Evolutionary conservation across 2,329 filamentous ascomycete genomes (phyloP).

Genomic region (Aspergillus sp.): DNA sequence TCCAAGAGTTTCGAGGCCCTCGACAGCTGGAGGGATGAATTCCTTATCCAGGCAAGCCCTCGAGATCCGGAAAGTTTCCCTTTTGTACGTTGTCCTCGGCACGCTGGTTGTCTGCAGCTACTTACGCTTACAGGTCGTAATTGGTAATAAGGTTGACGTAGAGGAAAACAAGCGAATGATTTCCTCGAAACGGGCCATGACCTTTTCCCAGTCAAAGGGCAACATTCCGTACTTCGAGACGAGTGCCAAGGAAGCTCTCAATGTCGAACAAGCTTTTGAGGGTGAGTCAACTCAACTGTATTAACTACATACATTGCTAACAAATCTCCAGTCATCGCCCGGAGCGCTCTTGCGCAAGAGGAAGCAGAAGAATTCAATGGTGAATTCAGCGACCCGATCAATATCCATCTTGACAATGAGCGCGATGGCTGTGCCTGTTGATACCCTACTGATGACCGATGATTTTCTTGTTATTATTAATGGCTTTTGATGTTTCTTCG

Average conservation of each 20-base stretch:
- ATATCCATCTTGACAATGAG: constrained; percentile 93
- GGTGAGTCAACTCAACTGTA: constrained; percentile 38
- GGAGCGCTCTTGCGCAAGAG: constrained; percentile 91
- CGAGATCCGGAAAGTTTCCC: constrained; percentile 96
- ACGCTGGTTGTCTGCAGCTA: background rate
- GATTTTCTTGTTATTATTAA: constrained; percentile 14
- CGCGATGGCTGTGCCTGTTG: constrained; percentile 90
- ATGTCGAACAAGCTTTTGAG: constrained; percentile 85
- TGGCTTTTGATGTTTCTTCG: constrained; percentile 10
- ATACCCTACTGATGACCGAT: constrained; percentile 25
- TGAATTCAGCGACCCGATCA: constrained; percentile 96
- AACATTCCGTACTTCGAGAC: constrained; percentile 99
- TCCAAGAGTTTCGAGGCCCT: constrained; percentile 98
- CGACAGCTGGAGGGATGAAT: constrained; percentile 97
- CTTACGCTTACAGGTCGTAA: constrained; percentile 59
- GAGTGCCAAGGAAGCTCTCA: constrained; percentile 96
- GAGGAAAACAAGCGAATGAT: constrained; percentile 98
- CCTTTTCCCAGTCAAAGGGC: constrained; percentile 95
- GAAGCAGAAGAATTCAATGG: constrained; percentile 96
- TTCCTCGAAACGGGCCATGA: constrained; percentile 90
- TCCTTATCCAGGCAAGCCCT: constrained; percentile 92
- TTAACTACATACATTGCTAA: constrained; percentile 5
- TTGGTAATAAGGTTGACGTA: constrained; percentile 98
- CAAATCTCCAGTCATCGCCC: constrained; percentile 68
- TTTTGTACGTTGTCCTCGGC: constrained; percentile 63